These are phyloP conservation scores for Chrysanthemum lavandulifolium DNA, from an alignment of 129 eudicot genomes.

Conservation along the genomic window DNA sequence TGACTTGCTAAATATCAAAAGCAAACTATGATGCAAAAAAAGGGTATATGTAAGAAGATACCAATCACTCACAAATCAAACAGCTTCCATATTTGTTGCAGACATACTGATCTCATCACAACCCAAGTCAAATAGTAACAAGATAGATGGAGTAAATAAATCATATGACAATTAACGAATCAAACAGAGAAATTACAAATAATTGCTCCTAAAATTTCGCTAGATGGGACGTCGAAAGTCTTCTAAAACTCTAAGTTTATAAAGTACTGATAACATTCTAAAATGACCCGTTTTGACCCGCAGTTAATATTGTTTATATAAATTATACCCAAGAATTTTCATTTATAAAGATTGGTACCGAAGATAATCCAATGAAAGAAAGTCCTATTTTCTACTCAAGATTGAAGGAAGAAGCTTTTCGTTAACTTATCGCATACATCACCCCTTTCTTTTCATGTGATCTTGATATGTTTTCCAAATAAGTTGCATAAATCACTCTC, in stretches of 20 bases:
- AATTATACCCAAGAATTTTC: too few species aligned
- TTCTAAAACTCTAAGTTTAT: too few species aligned
- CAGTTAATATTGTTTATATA: too few species aligned
- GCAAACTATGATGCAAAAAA: slow-evolving; percentile 30
- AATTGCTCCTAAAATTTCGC: too few species aligned
- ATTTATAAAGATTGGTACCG: too few species aligned
- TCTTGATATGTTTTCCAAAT: slow-evolving; percentile 42
- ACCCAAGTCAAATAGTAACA: slow-evolving; percentile 37
- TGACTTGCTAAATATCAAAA: slow-evolving; percentile 23
- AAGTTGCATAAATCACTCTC: slow-evolving; percentile 32
- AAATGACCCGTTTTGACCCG: too few species aligned
- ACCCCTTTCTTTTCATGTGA: slow-evolving; percentile 31
- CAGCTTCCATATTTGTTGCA: slow-evolving; percentile 36
- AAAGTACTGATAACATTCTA: too few species aligned
- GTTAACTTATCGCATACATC: slow-evolving; percentile 33
- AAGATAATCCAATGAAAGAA: slow-evolving; percentile 39
- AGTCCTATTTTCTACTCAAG: slow-evolving; percentile 46
- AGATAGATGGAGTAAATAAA: background rate
- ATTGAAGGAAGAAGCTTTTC: slow-evolving; percentile 25
- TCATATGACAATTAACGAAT: background rate
- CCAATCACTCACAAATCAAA: slow-evolving; percentile 43
- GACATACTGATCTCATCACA: slow-evolving; percentile 36
- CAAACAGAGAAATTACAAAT: too few species aligned
- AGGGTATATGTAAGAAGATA: slow-evolving; percentile 31
- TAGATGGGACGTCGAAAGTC: too few species aligned